phyloP scores from a whole-genome alignment of 225 moss, liverwort and hornwort species.

The Physcomitrium patens region DNA sequence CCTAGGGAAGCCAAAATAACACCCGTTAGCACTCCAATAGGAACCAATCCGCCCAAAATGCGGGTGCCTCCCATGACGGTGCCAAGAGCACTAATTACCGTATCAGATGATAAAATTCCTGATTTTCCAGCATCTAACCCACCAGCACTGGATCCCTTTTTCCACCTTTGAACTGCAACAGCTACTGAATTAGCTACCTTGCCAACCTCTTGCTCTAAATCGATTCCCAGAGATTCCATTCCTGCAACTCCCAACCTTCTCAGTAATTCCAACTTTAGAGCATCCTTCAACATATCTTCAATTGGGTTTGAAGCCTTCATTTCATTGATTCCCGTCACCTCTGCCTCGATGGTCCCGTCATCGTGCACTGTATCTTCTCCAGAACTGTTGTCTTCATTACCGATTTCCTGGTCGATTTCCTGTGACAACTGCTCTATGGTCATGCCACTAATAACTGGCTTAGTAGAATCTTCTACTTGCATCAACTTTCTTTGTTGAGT shows the following conservation, averaged over 20 bases:
- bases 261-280: conserved; percentile 80
- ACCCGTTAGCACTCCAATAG: conserved; percentile 85
- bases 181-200: conserved; percentile 76
- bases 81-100: conserved; percentile 52
- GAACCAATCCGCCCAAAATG: conserved; percentile 66
- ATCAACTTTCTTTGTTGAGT: background rate
- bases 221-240: conserved; percentile 74
- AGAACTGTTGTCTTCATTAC: conserved; percentile 16
- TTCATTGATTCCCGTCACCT: conserved; percentile 31
- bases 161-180: conserved; percentile 54
- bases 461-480: conserved; percentile 20
- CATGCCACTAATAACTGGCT: conserved; percentile 13
- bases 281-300: conserved; percentile 60
- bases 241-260: conserved; percentile 85
- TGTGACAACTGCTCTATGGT: conserved; percentile 46
- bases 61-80: conserved; percentile 59
- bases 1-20: conserved; percentile 87
- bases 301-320: conserved; percentile 35
- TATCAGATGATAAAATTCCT: conserved; percentile 59
- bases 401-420: conserved; percentile 42
- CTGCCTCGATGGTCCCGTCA: conserved; percentile 39
- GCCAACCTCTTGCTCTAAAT: conserved; percentile 70
- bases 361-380: conserved; percentile 27
- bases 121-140: conserved; percentile 51
- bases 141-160: conserved; percentile 33